These are phyloP conservation scores for Cystofilobasidium macerans DNA, from an alignment of 768 basidiomycete species.

Conservation along the genomic window DNA sequence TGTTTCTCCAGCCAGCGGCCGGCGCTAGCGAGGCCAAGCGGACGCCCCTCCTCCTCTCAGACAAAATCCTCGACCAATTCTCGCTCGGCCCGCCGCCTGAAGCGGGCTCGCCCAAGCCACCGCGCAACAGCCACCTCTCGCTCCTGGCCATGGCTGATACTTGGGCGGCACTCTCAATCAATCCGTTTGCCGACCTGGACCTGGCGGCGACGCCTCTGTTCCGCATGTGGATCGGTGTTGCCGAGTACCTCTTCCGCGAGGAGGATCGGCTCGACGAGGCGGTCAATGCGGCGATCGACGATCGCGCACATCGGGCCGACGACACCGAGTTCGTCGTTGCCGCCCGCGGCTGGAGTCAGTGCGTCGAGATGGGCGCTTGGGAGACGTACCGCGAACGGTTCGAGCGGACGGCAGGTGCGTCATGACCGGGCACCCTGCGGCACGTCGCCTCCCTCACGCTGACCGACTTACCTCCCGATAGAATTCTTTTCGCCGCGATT, in stretches of 20 bases:
- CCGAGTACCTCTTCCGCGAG: conserved; percentile 83
- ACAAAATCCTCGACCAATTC: conserved; percentile 78
- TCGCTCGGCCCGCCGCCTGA: conserved; percentile 52
- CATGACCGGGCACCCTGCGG: no score
- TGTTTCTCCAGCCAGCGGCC: conserved; percentile 48
- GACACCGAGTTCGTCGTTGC: conserved; percentile 92
- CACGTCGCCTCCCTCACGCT: no score
- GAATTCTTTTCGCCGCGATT: conserved; percentile 77
- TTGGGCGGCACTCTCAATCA: conserved; percentile 77
- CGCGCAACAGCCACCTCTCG: conserved; percentile 79
- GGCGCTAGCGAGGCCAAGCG: conserved; percentile 5
- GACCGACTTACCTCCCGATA: no score
- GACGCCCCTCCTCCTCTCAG: conserved; percentile 67
- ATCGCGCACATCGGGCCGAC: conserved; percentile 69
- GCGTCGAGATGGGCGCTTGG: conserved; percentile 82
- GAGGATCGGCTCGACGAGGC: conserved; percentile 53
- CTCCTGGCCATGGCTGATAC: conserved; percentile 97
- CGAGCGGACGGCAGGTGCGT: conserved; percentile 50
- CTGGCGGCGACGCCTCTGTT: conserved; percentile 95
- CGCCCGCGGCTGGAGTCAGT: conserved; percentile 90
- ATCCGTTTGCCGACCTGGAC: conserved; percentile 79
- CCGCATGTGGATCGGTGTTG: conserved; percentile 90
- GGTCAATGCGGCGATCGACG: conserved; percentile 60
- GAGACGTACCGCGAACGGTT: conserved; percentile 76
- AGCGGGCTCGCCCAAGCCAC: conserved; percentile 29